Evolutionary conservation across 208 protist genomes (phyloP), one percentile per base, ranked within the genome.

Genomic region (Trypanosomatidae sp.): DNA sequence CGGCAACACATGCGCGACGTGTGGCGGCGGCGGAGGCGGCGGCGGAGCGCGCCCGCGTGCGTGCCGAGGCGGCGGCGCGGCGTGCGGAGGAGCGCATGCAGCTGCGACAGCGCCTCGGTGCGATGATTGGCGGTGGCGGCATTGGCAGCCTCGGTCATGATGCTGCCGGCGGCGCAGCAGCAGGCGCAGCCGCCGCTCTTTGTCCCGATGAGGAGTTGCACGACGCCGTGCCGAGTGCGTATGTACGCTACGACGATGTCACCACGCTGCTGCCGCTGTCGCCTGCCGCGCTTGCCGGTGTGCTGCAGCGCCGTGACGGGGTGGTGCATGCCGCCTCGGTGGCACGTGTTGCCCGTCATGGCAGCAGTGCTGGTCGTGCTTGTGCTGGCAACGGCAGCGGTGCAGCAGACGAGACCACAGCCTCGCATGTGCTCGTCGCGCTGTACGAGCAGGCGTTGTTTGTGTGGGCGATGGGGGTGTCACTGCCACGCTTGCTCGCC

Each of bases 401-500:
- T n/a, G 48, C 53, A 1, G 49, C 33, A 2, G 55, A 88, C 43
- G 37, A 52, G 0, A 13, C 50, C 16, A 20, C 27, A 3, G 49
- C 71, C 1, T 77, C 77, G 3, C 56, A 85, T 4, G 63, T 51
- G 15, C 33, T 18, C n/a, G 27, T 53, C 4, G 66, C 69, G 24
- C 41, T 67, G 2, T 88, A 68, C 53, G 72, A 93, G 49, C 56
- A 68, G 48, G 77, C 77, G 6, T 61, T 89, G 11, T 81, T 70
- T 54, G 53, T 89, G 6, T 93, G 84, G 80, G 43, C 60, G 22
- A 84, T 86, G 66, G 20, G 87, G 4, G 56, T 56, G 2, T 93
- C 84, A 1, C 33, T 88, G 0, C 84, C 84, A 0, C 26, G 58
- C 7, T 37, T 67, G 0, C 56, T 93, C 4, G 52, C 53, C 27